phyloP scores from a whole-genome alignment of 139 green algal species.

The Desmodesmus armatus region DNA sequence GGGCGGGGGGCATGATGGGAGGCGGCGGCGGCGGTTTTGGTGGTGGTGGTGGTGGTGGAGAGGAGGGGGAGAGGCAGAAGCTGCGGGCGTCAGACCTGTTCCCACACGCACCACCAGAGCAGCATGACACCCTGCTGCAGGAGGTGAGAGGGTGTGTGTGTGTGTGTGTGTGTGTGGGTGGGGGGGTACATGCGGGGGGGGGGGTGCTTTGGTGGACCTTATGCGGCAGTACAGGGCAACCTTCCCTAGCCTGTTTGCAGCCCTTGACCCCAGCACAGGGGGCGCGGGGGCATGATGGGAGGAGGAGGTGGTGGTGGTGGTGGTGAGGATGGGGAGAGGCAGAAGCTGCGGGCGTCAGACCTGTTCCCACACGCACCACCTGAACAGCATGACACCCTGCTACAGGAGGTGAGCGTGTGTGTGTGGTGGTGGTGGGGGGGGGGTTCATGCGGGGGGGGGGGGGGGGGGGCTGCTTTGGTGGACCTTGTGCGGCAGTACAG shows the following conservation, averaged over 20 bases:
- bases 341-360: slow-evolving; percentile 3
- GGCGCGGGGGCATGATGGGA: background rate
- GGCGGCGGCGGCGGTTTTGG: background rate
- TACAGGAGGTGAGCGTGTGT: slow-evolving; percentile 24
- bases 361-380: slow-evolving; percentile 18
- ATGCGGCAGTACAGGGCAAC: slow-evolving; percentile 75
- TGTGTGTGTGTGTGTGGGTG: slow-evolving; percentile 29
- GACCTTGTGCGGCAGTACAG: slow-evolving; percentile 78
- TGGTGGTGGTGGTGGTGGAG: background rate
- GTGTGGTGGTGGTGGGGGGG: background rate
- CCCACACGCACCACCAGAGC: background rate
- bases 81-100: slow-evolving; percentile 26
- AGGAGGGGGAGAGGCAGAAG: background rate
- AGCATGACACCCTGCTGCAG: background rate
- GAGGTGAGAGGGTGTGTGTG: slow-evolving; percentile 21
- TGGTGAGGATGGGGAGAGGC: background rate
- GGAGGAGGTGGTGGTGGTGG: background rate
- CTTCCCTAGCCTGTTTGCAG: slow-evolving; percentile 48
- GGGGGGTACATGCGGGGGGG: too few relatives aligned
- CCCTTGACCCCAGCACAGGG: slow-evolving; percentile 1
- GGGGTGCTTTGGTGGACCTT: slow-evolving; percentile 54
- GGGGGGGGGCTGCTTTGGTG: too few relatives aligned
- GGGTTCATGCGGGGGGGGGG: slow-evolving; percentile 38
- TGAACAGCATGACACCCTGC: background rate
- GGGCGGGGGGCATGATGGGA: background rate